Base-by-base conservation (phyloP, 805 yeast species). In the Candida awuae region DNA sequence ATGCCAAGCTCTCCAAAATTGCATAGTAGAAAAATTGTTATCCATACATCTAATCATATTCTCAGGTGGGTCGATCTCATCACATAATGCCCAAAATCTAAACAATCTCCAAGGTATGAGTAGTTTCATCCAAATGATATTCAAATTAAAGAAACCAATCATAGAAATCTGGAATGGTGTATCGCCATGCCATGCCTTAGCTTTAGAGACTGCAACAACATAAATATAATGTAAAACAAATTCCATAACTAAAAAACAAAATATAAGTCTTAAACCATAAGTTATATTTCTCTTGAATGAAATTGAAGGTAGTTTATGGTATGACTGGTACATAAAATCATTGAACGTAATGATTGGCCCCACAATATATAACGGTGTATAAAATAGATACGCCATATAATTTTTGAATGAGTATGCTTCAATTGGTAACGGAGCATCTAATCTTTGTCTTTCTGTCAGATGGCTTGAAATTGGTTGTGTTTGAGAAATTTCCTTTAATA, bases 1-100 rank as follows among this genome's bases (percentile, higher is more conserved):
- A 61, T 92, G 99, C 99, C 99, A 92, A 4, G 95, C 94, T 55
- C 97, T 73, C 99, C 99, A 92, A 58, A 92, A 92, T n/a, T 92
- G 86, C 45, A 85, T 60, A 0, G 96, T 92, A 25, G 94, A 82
- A 59, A 80, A 92, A 61, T 92, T 92, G 61, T 92, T 86, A 57
- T 86, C 84, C 77, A 92, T 85, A 56, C 97, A 88, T 42, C 99
- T 69, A 41, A 92, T 78, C 97, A 92, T 92, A 54, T 92, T 92
- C 56, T 92, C 99, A 2, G 98, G 97, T 0, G 97, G 84, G 54
- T 92, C 97, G 37, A 90, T 85, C 0, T 84, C 84, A 59, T 92
- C 99, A n/a, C 84, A 49, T 41, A 92, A 63, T 7, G 92, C 73
- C 98, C 99, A 92, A 48, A 90, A 68, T 46, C 99, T 68, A 64